Base-by-base conservation (phyloP, 306 rosid species). In the Fragaria nilgerrensis region DNA sequence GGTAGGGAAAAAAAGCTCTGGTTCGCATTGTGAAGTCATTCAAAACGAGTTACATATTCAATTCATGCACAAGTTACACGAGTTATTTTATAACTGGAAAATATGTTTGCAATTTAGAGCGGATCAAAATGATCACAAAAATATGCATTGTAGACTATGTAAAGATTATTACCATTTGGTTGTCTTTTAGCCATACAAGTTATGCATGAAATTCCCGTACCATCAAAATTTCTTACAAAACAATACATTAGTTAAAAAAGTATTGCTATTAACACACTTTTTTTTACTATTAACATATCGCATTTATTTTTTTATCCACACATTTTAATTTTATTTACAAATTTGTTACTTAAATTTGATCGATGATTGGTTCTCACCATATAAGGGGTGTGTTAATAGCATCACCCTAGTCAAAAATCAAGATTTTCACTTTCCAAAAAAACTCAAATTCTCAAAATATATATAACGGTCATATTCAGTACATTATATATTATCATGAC, bases 401-500 rank as follows among this genome's bases (percentile, higher is more conserved):
- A 29, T 29, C 32, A 29, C 2, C 0, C 32, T 29, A 29, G 2
- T 29, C 34, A 32, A 43, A 68, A 55, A 3, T 15, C 17, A 22
- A 58, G 55, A 39, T 25, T 37, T 39, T 10, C 59, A 44, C 41
- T 17, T 36, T 19, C 32, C 0, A 44, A 58, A 9, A 9, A 75
- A 16, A 43, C n/a, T 43, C 70, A 10, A 44, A 27, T 70, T 61
- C 70, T 74, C 22, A 9, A 50, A 75, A 75, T 75, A 5, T 67
- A 20, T 67, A 44, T 61, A 11, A 44, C 20, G 70, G 20, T 14
- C 59, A 61, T 61, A 43, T 10, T 32, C 29, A 19, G 1, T 75
- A 61, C 78, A 61, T 17, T 59, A 20, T 73, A 61, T 61, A 62
- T 12, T 36, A 43, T 75, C 59, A 61, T 10, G 70, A 43, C 70